These are phyloP conservation scores for Pyrus communis DNA, from an alignment of 306 rosid species.

Conservation along the genomic window DNA sequence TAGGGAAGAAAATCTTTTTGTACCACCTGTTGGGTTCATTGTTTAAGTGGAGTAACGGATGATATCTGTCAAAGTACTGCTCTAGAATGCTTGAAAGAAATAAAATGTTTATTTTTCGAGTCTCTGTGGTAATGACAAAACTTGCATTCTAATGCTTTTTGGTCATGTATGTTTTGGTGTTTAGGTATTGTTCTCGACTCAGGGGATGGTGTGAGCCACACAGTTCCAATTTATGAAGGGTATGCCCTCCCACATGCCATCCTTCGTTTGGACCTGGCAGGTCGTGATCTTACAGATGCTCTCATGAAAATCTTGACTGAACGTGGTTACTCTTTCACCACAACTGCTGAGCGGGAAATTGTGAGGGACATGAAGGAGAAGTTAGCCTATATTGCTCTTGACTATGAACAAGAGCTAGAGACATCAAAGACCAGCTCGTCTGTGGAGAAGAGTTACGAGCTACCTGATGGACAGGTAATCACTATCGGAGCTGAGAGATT, in stretches of 20 bases:
- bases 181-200: slow-evolving; percentile 90
- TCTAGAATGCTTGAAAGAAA: background rate
- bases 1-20: background rate
- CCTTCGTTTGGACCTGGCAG: slow-evolving; percentile 92
- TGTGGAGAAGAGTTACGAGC: slow-evolving; percentile 92
- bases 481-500: slow-evolving; percentile 88
- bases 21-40: background rate
- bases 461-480: slow-evolving; percentile 96
- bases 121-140: background rate
- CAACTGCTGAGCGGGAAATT: slow-evolving; percentile 92
- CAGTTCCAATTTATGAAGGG: slow-evolving; percentile 96
- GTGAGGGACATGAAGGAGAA: slow-evolving; percentile 95
- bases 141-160: background rate
- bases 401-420: slow-evolving; percentile 89
- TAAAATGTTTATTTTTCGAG: background rate
- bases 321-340: slow-evolving; percentile 98
- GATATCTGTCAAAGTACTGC: background rate
- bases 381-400: slow-evolving; percentile 84
- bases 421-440: slow-evolving; percentile 79
- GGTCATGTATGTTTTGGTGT: slow-evolving; percentile 5
- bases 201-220: slow-evolving; percentile 98
- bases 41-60: background rate
- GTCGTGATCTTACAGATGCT: slow-evolving; percentile 94
- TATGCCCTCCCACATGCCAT: slow-evolving; percentile 98
- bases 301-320: slow-evolving; percentile 96